A percentile compares a stretch with the other conserved stretches of the same genome.
Conservation (phyloP, 192 early-diverging fungal species). For the Chytriomyces sp. region DNA sequence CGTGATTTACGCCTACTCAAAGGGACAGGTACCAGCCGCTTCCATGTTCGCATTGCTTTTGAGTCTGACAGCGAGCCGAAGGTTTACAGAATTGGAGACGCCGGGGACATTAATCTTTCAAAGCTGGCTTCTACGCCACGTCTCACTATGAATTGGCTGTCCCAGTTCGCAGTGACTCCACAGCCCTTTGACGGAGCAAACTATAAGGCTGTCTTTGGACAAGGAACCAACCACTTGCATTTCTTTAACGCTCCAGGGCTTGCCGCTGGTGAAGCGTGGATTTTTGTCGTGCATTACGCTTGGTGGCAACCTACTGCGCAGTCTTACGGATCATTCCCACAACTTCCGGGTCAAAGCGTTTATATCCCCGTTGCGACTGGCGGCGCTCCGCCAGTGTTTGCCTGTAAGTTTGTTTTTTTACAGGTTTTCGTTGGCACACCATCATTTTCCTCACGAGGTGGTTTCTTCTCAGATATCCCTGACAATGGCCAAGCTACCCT, state of each 20-base stretch:
- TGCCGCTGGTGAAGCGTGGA: conserved; percentile 13
- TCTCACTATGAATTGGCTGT: conserved; percentile 11
- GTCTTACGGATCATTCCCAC: not conserved
- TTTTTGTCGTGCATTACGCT: conserved; percentile 37
- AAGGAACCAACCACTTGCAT: conserved; percentile 36
- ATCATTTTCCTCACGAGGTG: too few relatives aligned
- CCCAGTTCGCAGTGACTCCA: not conserved
- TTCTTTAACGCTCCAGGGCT: conserved; percentile 31
- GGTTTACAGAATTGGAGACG: conserved; percentile 18
- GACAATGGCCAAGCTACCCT: conserved; percentile 25
- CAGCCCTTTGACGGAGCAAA: conserved; percentile 27
- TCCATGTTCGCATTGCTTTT: not conserved
- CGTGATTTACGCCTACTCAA: conserved; percentile 25
- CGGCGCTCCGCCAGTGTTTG: conserved; percentile 4
- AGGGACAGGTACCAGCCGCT: not conserved
- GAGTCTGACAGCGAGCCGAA: not conserved
- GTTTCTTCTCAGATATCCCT: conserved; percentile 8
- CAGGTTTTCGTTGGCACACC: too few relatives aligned
- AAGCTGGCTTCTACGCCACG: not conserved
- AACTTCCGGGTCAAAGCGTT: conserved; percentile 16
- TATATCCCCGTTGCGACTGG: conserved; percentile 8
- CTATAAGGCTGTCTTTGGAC: conserved; percentile 25
- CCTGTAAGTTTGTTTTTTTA: not conserved
- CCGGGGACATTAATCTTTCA: not conserved
- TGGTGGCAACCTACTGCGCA: conserved; percentile 33